phyloP scores from a whole-genome alignment of 176 grass and related monocot species.

The Avena eriantha region DNA sequence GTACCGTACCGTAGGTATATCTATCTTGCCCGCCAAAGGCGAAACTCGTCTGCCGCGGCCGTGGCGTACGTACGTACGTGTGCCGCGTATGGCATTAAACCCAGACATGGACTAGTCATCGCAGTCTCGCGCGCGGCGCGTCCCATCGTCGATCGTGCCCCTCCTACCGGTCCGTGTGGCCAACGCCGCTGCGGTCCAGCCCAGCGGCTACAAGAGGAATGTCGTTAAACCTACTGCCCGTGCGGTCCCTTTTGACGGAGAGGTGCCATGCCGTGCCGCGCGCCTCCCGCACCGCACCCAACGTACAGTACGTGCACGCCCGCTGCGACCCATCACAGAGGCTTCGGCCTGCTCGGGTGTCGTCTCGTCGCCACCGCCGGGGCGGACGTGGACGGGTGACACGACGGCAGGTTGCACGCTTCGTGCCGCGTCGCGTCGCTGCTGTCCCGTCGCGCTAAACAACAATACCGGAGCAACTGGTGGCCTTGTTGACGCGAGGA shows the following conservation, averaged over 20 bases:
- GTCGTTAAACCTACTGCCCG: constrained; percentile 9
- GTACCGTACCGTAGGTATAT: no score
- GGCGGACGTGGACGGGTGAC: neutral
- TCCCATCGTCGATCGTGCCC: neutral
- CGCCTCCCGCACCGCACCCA: neutral
- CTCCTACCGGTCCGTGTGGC: neutral
- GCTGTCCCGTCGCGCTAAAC: constrained; percentile 1
- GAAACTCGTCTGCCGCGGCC: constrained; percentile 10
- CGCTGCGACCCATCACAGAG: neutral
- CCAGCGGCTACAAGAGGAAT: constrained; percentile 52
- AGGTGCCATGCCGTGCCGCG: no score
- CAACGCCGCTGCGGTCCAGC: constrained; percentile 35
- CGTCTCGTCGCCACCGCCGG: neutral
- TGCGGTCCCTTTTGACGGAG: constrained; percentile 27
- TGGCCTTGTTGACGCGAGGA: constrained; percentile 40
- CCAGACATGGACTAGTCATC: neutral
- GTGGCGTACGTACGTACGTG: neutral
- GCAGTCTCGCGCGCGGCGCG: constrained; percentile 10
- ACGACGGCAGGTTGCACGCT: constrained; percentile 17
- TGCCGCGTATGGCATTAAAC: constrained; percentile 22
- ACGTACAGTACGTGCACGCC: neutral
- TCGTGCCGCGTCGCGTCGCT: constrained; percentile 22
- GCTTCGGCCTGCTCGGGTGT: neutral
- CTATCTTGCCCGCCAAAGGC: neutral
- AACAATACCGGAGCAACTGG: constrained; percentile 10